These are phyloP conservation scores for Leccinum disarticulatum DNA, from an alignment of 768 basidiomycete genomes.

Conservation along the genomic window DNA sequence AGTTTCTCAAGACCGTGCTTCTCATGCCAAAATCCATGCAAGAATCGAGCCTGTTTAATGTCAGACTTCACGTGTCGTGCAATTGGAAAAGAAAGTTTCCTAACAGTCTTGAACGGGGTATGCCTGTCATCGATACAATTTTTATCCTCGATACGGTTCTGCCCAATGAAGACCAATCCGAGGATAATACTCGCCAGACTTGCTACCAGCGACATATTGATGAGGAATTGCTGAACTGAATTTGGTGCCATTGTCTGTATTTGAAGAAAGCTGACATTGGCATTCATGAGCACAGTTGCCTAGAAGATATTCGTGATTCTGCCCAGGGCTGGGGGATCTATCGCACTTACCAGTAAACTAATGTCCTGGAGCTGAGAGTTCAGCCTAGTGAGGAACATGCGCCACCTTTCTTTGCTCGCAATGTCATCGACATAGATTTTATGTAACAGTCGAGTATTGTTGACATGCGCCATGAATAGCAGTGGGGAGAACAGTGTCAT, in stretches of 20 bases:
- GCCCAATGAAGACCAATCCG: constrained; percentile 42
- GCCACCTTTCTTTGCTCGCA: constrained; percentile 43
- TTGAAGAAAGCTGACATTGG: constrained; percentile 58
- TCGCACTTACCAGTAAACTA: constrained; percentile 47
- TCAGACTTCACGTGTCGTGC: no score
- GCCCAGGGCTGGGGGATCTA: background rate
- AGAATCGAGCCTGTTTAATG: constrained; percentile 8
- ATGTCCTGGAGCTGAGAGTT: constrained; percentile 52
- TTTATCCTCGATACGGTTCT: constrained; percentile 33
- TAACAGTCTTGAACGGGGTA: constrained; percentile 15
- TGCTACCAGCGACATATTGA: constrained; percentile 44
- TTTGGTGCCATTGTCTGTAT: constrained; percentile 36
- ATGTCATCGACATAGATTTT: constrained; percentile 51
- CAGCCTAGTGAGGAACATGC: constrained; percentile 42
- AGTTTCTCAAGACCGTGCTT: constrained; percentile 48
- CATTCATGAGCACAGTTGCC: constrained; percentile 57
- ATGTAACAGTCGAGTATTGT: constrained; percentile 44
- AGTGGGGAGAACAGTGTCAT: constrained; percentile 41
- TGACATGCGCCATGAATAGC: constrained; percentile 50
- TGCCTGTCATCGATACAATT: constrained; percentile 22
- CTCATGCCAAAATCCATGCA: constrained; percentile 19
- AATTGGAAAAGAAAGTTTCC: background rate
- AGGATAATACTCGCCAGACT: constrained; percentile 44
- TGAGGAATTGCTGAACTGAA: constrained; percentile 37
- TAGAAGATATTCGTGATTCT: constrained; percentile 16